Base-by-base conservation (phyloP, 2,329 filamentous ascomycete species). In the Xylaria sp. region DNA sequence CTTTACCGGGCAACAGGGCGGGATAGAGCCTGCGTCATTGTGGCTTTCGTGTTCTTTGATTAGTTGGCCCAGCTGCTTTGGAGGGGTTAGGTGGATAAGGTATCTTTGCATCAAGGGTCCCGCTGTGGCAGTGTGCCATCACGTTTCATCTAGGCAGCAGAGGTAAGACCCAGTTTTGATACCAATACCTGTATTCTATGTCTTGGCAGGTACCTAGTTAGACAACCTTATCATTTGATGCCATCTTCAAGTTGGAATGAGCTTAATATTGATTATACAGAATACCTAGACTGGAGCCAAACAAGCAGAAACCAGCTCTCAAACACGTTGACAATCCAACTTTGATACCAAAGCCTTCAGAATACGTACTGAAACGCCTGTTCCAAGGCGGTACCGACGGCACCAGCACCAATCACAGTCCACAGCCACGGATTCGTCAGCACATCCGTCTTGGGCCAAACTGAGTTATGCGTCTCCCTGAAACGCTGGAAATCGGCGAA, bases 361-460 rank as follows among this genome's bases (percentile, higher is more conserved):
- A 65, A 59, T 17, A 53, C 23, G 17, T 66, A 59, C 46, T 66
- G 53, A 13, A 71, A 61, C 23, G 40, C 36, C n/a, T 80, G 77
- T 75, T 89, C 87, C 10, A 85, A 65, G 2, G 81, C 78, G 0
- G 85, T 83, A 26, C 83, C 86, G 2, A 81, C 79, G 11, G 80
- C 82, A 13, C 88, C 87, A 46, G 81, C 79, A 1, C 82, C 86
- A 11, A 85, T 67, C 0, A 89, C 81, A 26, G 80, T 80, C 84
- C 87, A 87, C 2, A 84, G 75, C 88, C 87, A 90, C 67, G 84
- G 83, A 71, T 89, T 89, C 26, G 74, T 77, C 7, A 86, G 63
- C 76, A 89, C 85, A 36, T 79, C 76, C 1, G 81, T 57, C 11
- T 79, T 79, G 1, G 87, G 88, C 87, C 87, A 90, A 77, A 90